Conservation (phyloP, 495 filamentous ascomycete genomes). For the Aspergillus funiculosus region DNA sequence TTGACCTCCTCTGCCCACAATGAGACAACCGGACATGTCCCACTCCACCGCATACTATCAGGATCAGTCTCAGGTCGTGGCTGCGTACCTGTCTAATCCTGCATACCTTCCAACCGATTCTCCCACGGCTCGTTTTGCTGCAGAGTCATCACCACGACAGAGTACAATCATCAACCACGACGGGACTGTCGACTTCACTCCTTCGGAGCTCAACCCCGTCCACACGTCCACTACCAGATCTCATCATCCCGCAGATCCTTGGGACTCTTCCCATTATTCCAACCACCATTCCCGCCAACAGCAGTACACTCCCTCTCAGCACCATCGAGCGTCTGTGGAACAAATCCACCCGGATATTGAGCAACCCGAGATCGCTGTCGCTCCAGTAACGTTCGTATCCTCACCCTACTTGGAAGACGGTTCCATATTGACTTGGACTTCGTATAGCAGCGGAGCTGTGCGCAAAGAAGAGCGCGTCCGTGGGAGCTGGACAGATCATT, state of each 20-base stretch:
- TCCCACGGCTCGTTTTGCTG: slow-evolving; percentile 20
- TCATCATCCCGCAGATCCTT: slow-evolving; percentile 13
- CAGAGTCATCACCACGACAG: slow-evolving; percentile 15
- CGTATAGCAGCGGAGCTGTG: slow-evolving; percentile 25
- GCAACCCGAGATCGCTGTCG: slow-evolving; percentile 6
- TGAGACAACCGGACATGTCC: slow-evolving; percentile 40
- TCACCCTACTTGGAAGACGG: slow-evolving; percentile 22
- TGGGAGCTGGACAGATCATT: slow-evolving; percentile 36
- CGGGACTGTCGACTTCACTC: slow-evolving; percentile 3
- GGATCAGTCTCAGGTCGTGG: slow-evolving; percentile 24
- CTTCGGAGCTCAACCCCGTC: slow-evolving; percentile 11
- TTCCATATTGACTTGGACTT: slow-evolving; percentile 22
- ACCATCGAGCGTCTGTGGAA: slow-evolving; percentile 12
- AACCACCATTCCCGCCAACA: slow-evolving; percentile 12
- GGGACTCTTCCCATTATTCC: slow-evolving; percentile 11
- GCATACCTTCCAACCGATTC: slow-evolving; percentile 18
- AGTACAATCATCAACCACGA: slow-evolving; percentile 1
- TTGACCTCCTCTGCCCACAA: slow-evolving; percentile 21
- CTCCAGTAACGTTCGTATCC: slow-evolving; percentile 21
- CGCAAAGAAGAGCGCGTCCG: slow-evolving; percentile 33
- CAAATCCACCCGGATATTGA: slow-evolving; percentile 9
- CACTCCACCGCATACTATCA: slow-evolving; percentile 39
- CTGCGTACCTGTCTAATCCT: slow-evolving; percentile 20
- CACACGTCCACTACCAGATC: slow-evolving; percentile 5
- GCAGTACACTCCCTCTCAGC: neutral